Conservation (phyloP, 148 eudicot species). For the Camellia lanceoleosa region DNA sequence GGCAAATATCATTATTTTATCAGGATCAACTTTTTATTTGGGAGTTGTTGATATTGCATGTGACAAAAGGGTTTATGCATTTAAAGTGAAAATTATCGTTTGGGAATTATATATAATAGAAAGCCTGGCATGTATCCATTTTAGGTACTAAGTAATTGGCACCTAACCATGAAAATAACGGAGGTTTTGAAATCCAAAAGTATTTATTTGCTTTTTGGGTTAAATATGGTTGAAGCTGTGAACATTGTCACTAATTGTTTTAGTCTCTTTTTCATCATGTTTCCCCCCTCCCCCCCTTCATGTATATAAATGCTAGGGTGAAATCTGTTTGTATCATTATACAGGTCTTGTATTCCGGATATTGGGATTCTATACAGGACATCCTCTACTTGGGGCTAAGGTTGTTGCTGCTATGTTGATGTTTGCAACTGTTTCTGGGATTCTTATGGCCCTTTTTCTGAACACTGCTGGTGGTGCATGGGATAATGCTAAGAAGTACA, state of each 20-base stretch:
- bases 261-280: background rate
- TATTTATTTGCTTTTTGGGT: background rate
- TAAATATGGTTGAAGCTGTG: background rate
- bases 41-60: background rate
- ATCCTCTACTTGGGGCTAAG: slow-evolving; percentile 94
- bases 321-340: slow-evolving; percentile 9
- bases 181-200: background rate
- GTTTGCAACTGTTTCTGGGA: slow-evolving; percentile 99
- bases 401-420: slow-evolving; percentile 93
- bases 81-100: background rate
- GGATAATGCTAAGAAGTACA: slow-evolving; percentile 99
- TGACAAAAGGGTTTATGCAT: background rate
- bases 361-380: slow-evolving; percentile 84
- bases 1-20: background rate
- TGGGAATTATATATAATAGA: background rate
- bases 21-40: background rate
- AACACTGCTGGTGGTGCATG: slow-evolving; percentile 99
- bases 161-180: background rate
- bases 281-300: no score
- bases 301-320: background rate
- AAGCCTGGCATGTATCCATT: background rate
- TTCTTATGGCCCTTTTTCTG: slow-evolving; percentile 98
- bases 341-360: slow-evolving; percentile 78
- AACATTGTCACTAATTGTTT: background rate
- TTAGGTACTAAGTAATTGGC: background rate